Evolutionary conservation across 495 filamentous ascomycete genomes (phyloP), one percentile per base, ranked within the genome.

Genomic region (Penicillium goetzii): DNA sequence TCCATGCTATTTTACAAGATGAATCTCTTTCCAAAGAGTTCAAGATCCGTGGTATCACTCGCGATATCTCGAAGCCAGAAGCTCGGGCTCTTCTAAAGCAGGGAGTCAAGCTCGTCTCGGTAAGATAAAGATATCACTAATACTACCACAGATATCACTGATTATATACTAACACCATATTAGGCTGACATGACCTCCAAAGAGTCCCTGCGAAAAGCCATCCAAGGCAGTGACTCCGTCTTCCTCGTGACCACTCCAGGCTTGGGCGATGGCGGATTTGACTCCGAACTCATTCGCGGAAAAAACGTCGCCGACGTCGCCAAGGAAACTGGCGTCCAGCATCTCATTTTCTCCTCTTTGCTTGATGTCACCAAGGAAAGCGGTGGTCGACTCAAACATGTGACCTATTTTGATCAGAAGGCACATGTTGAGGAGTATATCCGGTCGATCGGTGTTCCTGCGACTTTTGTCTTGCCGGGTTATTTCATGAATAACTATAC

Each of bases 1-100:
- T 88, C 62, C 74, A 79, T 62, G 60, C 66, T 25, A 74, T 89
- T 21, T 77, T 87, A 3, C 62, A 71, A 12, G 77, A 87, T 67
- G 67, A 86, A 0, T 66, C 72, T 25, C 74, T 85, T 19, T 81
- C 78, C 12, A 65, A 78, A 6, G 63, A 74, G 45, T 90, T 78
- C 73, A 74, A 72, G 30, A 64, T 90, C 60, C 82, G 87, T 30
- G 87, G 74, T 56, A 78, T 89, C 54, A 82, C 81, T 26, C 80
- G 81, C 32, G 70, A 80, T 59, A 34, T 59, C 40, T 69, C 67
- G 17, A 57, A 63, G 7, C 65, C 74, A 19, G 63, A 71, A 10
- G 79, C 82, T 11, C 61, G 68, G 40, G 45, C 40, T 1, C 61
- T 78, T 1, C 8, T 41, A 3, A 30, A 67, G 2, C 66, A 74